These are phyloP conservation scores for Solanum chiquidenum DNA, from an alignment of 257 asterid genomes.

Conservation along the genomic window DNA sequence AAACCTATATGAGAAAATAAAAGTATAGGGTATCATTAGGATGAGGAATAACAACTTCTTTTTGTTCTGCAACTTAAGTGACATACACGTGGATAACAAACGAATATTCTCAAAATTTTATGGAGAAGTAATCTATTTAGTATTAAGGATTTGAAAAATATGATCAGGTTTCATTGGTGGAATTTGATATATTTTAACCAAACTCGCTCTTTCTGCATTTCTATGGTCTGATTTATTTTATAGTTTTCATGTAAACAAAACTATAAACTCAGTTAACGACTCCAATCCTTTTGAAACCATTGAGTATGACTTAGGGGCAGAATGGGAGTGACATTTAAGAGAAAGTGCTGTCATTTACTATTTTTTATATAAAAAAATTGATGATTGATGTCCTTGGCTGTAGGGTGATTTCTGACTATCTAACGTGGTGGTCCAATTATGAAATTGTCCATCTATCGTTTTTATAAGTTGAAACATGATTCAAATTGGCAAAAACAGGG, in stretches of 20 bases:
- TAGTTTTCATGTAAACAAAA: background rate
- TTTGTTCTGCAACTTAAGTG: background rate
- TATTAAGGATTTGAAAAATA: background rate
- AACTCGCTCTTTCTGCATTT: background rate
- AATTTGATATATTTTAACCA: background rate
- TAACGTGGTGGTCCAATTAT: slow-evolving; percentile 4
- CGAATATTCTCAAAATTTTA: background rate
- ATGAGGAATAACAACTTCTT: background rate
- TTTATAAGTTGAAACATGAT: background rate
- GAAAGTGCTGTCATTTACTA: background rate
- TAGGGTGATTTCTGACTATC: background rate
- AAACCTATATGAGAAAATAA: background rate
- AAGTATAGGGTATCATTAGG: background rate
- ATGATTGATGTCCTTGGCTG: slow-evolving; percentile 1
- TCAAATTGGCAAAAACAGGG: background rate
- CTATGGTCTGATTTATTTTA: background rate
- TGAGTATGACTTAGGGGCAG: background rate
- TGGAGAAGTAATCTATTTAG: background rate
- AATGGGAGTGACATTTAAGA: background rate
- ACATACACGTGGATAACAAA: background rate
- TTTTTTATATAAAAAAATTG: background rate
- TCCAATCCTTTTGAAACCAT: background rate
- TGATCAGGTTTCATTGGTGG: background rate
- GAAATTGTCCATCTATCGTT: background rate
- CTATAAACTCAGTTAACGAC: background rate